Evolutionary conservation across 176 grass and related monocot species (phyloP).

Genomic region (Oryza brachyantha): DNA sequence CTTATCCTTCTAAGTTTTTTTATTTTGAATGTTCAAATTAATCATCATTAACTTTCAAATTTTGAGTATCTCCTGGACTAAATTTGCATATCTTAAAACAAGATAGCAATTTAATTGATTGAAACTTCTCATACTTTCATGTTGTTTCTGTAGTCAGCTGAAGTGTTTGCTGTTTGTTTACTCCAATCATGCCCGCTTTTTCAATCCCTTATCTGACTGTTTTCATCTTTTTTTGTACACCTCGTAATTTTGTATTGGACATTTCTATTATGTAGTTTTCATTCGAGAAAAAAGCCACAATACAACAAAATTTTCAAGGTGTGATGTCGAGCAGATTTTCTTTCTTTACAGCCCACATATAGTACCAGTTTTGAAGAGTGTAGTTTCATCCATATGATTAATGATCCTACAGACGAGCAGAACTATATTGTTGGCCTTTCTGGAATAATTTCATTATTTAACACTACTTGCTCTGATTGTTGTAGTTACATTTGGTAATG

Average conservation of each 20-base stretch:
- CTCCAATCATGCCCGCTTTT: neutral
- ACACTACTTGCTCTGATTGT: neutral
- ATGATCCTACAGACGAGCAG: neutral
- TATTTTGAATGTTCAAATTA: neutral
- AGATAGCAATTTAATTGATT: conserved; percentile 1
- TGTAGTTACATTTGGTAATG: conserved; percentile 2
- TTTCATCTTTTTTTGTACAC: neutral
- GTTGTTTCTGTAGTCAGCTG: neutral
- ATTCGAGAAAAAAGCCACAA: neutral
- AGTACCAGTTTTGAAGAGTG: neutral
- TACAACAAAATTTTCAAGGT: neutral
- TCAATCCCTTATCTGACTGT: neutral
- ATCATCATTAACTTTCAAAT: neutral
- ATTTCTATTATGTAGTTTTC: conserved; percentile 11
- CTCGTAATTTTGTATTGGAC: neutral
- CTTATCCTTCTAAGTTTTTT: conserved; percentile 10
- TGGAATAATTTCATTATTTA: conserved; percentile 14
- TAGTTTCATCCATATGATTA: neutral
- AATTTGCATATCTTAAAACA: neutral
- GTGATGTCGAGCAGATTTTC: neutral
- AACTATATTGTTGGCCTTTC: conserved; percentile 15
- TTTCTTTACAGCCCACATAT: neutral
- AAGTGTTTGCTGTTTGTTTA: neutral
- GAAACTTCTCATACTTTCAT: neutral
- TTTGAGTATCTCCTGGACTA: neutral